Evolutionary conservation across 2,329 filamentous ascomycete genomes (phyloP), one percentile per base, ranked within the genome.

Genomic region (Byssochlamys sp.): DNA sequence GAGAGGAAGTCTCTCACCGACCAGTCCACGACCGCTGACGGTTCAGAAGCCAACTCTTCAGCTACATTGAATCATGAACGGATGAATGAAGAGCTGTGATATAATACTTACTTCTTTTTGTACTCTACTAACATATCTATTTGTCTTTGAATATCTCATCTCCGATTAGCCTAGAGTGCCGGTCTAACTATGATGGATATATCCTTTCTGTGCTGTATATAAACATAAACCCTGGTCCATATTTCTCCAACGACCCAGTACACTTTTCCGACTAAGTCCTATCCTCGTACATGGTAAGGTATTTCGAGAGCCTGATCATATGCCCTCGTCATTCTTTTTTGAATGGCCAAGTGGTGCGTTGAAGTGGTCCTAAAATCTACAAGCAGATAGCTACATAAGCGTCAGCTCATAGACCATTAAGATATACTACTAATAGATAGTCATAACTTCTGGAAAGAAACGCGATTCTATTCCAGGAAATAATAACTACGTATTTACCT

Each of bases 101-200:
- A 45, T 45, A 19, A 45, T 45, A 45, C n/a, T 4, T 45, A n/a
- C 12, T 45, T 2, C 9, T 24, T 45, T 45, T 19, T 45, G 39
- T 45, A 45, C 39, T 45, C n/a, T 45, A 45, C n/a, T 33, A 5
- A 39, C 12, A 45, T 39, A 39, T 31, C 29, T 19, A 19, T 31
- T 39, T 5, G 2, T 55, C 59, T 56, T 55, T 56, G 50, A 14
- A 52, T 39, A 60, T 57, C 54, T 59, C 51, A 26, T 45, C 48
- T 49, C 24, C 25, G 11, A 12, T 25, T 27, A 35, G 27, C 45
- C 25, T 33, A 31, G 4, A 24, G 35, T n/a, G 6, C 14, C 6
- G 35, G 35, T 3, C 35, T 5, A n/a, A n/a, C 14, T 45, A 45
- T n/a, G 35, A 45, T 45, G 35, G 14, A 45, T 45, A n/a, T 45